phyloP scores from a whole-genome alignment of 2,329 filamentous ascomycete species.

The Phialocephala sp. region DNA sequence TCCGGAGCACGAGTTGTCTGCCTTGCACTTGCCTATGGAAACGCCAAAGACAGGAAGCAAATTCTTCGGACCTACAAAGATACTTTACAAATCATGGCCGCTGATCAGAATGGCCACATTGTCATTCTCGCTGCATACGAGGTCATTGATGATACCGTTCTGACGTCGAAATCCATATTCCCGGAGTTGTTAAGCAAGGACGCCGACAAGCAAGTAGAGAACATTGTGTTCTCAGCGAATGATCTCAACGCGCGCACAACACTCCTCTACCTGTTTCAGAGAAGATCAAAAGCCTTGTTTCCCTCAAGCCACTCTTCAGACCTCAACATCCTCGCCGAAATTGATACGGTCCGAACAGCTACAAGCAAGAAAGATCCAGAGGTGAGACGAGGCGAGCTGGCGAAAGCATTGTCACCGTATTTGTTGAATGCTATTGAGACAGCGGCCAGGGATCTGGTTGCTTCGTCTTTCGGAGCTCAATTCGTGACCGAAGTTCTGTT shows the following conservation, averaged over 20 bases:
- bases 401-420: constrained; percentile 74
- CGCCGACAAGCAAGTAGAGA: constrained; percentile 64
- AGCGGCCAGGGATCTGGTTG: constrained; percentile 70
- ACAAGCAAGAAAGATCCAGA: constrained; percentile 94
- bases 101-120: constrained; percentile 77
- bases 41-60: constrained; percentile 90
- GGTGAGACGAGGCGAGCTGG: constrained; percentile 75
- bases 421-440: constrained; percentile 76
- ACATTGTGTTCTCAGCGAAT: constrained; percentile 67
- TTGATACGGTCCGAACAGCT: constrained; percentile 77
- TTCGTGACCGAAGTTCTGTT: constrained; percentile 85
- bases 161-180: constrained; percentile 85
- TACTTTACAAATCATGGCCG: constrained; percentile 83
- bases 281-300: constrained; percentile 65
- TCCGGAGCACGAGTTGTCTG: constrained; percentile 84
- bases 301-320: constrained; percentile 67
- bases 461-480: constrained; percentile 84
- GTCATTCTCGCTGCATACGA: constrained; percentile 88
- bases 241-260: constrained; percentile 69
- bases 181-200: constrained; percentile 82
- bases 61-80: constrained; percentile 91
- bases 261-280: constrained; percentile 82
- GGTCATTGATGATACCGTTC: constrained; percentile 91
- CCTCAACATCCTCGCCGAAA: constrained; percentile 73
- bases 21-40: constrained; percentile 81